Conservation (phyloP, 768 basidiomycete species). For the Tylopilus cervinicoccineus region DNA sequence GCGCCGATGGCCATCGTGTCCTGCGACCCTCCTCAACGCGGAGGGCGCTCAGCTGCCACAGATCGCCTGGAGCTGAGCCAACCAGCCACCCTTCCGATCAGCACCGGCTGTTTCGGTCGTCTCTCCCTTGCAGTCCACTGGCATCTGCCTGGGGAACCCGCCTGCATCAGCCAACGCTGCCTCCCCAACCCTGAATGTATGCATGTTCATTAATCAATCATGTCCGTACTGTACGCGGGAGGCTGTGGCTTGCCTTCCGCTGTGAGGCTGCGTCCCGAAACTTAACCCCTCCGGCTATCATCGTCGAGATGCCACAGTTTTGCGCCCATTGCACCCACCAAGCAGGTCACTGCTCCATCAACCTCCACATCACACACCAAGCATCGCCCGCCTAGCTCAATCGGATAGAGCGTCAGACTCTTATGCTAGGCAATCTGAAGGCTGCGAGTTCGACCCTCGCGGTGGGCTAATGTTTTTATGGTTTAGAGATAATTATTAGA, state of each 20-base stretch:
- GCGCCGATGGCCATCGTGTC: neutral
- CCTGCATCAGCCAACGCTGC: neutral
- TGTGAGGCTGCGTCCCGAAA: neutral
- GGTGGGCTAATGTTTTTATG: conserved; percentile 43
- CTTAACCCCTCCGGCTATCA: neutral
- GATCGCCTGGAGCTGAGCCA: too few species aligned
- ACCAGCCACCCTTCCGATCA: conserved; percentile 22
- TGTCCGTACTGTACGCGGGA: neutral
- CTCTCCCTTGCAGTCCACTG: too few species aligned
- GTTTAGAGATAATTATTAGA: conserved; percentile 20
- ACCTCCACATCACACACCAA: neutral
- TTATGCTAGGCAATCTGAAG: conserved; percentile 53
- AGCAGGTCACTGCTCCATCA: neutral
- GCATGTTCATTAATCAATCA: neutral
- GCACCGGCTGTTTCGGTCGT: conserved; percentile 13
- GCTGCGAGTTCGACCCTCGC: conserved; percentile 64
- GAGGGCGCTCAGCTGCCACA: conserved; percentile 22
- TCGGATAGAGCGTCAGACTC: conserved; percentile 68
- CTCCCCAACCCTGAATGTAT: neutral
- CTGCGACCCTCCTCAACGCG: conserved; percentile 5
- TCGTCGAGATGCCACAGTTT: conserved; percentile 22
- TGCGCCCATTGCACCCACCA: conserved; percentile 20
- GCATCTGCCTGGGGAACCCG: too few species aligned
- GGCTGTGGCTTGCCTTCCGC: neutral
- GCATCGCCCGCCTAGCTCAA: conserved; percentile 57